Percentiles rank a stretch among this genome's conserved stretches.
phyloP scores from a whole-genome alignment of 176 grass and related monocot genomes.

The Avena insularis region DNA sequence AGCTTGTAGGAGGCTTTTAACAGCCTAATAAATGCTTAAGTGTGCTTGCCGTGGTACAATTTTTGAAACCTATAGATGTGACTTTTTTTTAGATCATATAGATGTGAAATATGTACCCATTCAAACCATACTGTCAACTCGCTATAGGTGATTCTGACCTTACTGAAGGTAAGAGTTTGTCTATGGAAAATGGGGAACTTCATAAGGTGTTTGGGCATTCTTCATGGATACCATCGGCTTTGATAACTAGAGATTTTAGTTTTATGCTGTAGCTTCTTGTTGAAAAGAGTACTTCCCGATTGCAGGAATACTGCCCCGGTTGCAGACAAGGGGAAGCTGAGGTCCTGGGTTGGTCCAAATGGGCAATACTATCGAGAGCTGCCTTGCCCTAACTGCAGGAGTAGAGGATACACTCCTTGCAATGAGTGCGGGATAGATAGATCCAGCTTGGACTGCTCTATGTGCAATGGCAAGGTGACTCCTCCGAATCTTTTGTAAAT shows the following conservation, averaged over 20 bases:
- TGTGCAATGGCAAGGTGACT: slow-evolving; percentile 86
- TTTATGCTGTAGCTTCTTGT: slow-evolving; percentile 8
- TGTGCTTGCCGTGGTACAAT: background rate
- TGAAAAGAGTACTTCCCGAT: slow-evolving; percentile 16
- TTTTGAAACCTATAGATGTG: background rate
- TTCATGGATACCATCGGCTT: background rate
- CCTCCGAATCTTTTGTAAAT: slow-evolving; percentile 37
- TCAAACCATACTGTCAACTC: background rate
- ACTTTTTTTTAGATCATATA: background rate
- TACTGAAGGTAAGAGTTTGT: background rate
- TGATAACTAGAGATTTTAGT: background rate
- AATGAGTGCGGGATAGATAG: slow-evolving; percentile 82
- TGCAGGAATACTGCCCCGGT: slow-evolving; percentile 56
- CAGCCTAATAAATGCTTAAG: background rate
- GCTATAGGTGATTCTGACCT: background rate
- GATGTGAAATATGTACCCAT: background rate
- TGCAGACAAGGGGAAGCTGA: slow-evolving; percentile 62
- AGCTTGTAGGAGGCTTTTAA: background rate
- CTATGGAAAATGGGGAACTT: background rate
- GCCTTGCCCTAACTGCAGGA: slow-evolving; percentile 85
- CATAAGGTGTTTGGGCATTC: background rate
- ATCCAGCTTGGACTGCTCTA: slow-evolving; percentile 71
- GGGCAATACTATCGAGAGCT: slow-evolving; percentile 92
- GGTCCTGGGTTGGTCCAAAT: slow-evolving; percentile 95
- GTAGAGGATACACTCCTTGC: slow-evolving; percentile 88